Percentiles rank a stretch among this genome's conserved stretches.
Evolutionary conservation across 495 filamentous ascomycete genomes (phyloP).

Genomic region (Mytilinidion resinicola): DNA sequence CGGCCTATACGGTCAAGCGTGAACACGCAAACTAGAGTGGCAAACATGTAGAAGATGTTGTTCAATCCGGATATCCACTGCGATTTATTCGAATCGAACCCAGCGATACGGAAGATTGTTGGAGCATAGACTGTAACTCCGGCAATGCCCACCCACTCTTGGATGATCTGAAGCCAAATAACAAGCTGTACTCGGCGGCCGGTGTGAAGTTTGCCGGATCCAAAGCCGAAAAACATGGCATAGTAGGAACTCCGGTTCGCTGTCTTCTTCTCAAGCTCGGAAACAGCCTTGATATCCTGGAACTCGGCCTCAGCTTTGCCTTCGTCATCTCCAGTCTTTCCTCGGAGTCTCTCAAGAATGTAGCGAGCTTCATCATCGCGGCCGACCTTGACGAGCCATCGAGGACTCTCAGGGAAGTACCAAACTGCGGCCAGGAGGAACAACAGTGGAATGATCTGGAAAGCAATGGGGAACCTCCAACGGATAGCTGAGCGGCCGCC

Average conservation of each 20-base stretch:
- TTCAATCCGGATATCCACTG: slow-evolving; percentile 63
- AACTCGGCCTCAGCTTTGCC: slow-evolving; percentile 55
- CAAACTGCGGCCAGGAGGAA: slow-evolving; percentile 35
- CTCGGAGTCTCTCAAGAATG: slow-evolving; percentile 56
- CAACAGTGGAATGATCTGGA: slow-evolving; percentile 63
- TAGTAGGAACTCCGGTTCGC: slow-evolving; percentile 50
- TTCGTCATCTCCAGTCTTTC: slow-evolving; percentile 48
- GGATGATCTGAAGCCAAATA: slow-evolving; percentile 67
- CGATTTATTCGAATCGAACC: slow-evolving; percentile 49
- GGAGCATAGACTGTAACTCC: slow-evolving; percentile 63
- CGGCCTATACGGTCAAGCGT: slow-evolving; percentile 64
- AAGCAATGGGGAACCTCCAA: slow-evolving; percentile 66
- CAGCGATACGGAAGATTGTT: slow-evolving; percentile 62
- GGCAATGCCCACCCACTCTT: slow-evolving; percentile 68
- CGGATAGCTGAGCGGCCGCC: slow-evolving; percentile 49
- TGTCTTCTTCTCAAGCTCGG: slow-evolving; percentile 50
- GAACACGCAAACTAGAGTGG: slow-evolving; percentile 60
- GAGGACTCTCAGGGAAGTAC: slow-evolving; percentile 31
- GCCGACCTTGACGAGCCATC: slow-evolving; percentile 29
- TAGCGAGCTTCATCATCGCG: slow-evolving; percentile 43
- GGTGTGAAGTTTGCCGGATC: slow-evolving; percentile 57
- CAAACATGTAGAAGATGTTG: slow-evolving; percentile 59
- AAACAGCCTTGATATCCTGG: slow-evolving; percentile 54
- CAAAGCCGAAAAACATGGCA: slow-evolving; percentile 58
- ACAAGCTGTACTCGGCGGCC: slow-evolving; percentile 62